Evolutionary conservation across 2,329 filamentous ascomycete species (phyloP).

Genomic region (Fusarium sp.): DNA sequence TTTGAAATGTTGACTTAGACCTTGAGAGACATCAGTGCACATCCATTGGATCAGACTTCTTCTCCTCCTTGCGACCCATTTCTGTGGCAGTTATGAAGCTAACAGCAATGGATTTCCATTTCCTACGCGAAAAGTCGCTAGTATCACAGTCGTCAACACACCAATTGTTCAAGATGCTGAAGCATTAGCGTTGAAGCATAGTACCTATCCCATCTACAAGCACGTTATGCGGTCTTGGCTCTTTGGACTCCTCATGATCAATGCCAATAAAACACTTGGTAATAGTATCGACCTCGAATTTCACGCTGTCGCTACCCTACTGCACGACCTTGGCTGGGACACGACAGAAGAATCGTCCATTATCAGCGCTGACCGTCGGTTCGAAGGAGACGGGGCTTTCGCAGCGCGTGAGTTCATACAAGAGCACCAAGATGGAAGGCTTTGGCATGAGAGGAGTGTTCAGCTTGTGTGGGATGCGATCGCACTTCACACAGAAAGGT

Average conservation of each 20-base stretch:
- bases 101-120: fast-evolving
- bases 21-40: too few relatives aligned
- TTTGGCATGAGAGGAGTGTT: not conserved
- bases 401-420: conserved; percentile 3
- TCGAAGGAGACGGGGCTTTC: conserved; percentile 19
- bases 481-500: conserved; percentile 12
- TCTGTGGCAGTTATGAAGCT: not conserved
- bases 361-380: not conserved
- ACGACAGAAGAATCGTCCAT: not conserved
- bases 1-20: too few relatives aligned
- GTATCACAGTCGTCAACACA: conserved; percentile 2
- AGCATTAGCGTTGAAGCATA: not conserved
- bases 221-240: conserved; percentile 23
- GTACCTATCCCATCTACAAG: conserved; percentile 13
- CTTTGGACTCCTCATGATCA: not conserved
- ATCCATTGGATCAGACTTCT: fast-evolving
- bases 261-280: not conserved
- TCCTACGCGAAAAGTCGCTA: not conserved
- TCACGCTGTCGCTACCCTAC: conserved; percentile 10
- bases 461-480: conserved; percentile 18
- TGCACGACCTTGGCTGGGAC: conserved; percentile 27
- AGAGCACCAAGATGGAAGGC: not conserved
- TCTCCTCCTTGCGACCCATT: fast-evolving
- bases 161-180: conserved; percentile 5
- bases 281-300: not conserved